Percentiles rank a stretch among this genome's conserved stretches.
Evolutionary conservation across 2,329 filamentous ascomycete genomes (phyloP).

Genomic region (Microcyclospora pomicola): DNA sequence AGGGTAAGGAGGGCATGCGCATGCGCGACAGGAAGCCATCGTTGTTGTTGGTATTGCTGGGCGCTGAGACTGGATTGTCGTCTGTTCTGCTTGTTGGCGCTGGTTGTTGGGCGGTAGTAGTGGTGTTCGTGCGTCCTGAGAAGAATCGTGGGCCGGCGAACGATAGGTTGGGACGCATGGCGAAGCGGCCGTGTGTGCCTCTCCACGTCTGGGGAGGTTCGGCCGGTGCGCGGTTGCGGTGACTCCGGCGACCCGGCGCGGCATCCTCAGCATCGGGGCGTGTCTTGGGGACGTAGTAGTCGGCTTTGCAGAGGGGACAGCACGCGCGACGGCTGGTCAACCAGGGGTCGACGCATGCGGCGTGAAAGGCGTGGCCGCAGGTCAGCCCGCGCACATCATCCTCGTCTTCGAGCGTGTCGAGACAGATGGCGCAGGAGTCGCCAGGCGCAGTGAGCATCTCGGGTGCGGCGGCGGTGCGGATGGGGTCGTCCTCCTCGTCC

Average conservation of each 20-base stretch:
- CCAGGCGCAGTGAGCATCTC: constrained; percentile 71
- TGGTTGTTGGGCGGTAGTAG: constrained; percentile 1
- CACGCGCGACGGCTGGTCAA: constrained; percentile 85
- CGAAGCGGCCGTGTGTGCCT: constrained; percentile 10
- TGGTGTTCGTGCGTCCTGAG: constrained; percentile 3
- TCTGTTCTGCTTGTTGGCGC: constrained; percentile 2
- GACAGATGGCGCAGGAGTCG: constrained; percentile 91
- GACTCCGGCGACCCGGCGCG: constrained; percentile 4
- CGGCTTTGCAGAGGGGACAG: constrained; percentile 93
- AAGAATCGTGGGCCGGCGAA: constrained; percentile 17
- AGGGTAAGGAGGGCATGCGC: constrained; percentile 11
- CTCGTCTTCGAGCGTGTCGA: constrained; percentile 85
- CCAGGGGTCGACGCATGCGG: constrained; percentile 91
- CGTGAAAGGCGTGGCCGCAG: constrained; percentile 97
- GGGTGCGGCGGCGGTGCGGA: constrained; percentile 66
- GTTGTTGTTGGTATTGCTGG: constrained; percentile 2
- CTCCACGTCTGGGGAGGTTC: constrained; percentile 18
- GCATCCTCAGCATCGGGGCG: constrained; percentile 44
- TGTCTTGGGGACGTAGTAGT: constrained; percentile 92
- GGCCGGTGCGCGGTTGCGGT: constrained; percentile 9
- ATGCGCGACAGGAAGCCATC: constrained; percentile 10
- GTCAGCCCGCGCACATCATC: constrained; percentile 88
- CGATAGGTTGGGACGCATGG: constrained; percentile 16
- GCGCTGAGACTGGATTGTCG: neutral
- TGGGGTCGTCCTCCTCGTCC: constrained; percentile 65